Percentiles rank a stretch among this genome's conserved stretches.
phyloP scores from a whole-genome alignment of 345 rosid genomes.

The Citrus hindsii region DNA sequence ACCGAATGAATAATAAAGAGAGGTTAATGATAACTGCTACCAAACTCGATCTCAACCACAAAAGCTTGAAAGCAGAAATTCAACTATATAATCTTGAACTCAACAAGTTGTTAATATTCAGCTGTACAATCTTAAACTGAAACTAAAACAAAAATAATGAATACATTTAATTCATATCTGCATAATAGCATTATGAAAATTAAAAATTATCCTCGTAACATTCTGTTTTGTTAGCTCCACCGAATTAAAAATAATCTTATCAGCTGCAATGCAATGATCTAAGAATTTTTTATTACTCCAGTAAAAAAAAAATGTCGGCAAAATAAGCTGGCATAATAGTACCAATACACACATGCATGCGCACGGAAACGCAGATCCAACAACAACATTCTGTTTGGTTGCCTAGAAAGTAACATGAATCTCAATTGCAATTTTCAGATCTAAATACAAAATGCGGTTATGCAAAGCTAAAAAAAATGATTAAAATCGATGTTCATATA shows the following conservation, averaged over 20 bases:
- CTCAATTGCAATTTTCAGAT: slow-evolving; percentile 1
- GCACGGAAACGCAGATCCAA: slow-evolving; percentile 1
- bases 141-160: background rate
- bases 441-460: background rate
- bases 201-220: background rate
- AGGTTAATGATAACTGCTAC: too few species aligned
- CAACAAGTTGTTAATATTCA: background rate
- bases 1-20: background rate
- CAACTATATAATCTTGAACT: background rate
- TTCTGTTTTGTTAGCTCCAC: background rate
- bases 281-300: too few species aligned
- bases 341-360: background rate
- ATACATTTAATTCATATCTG: background rate
- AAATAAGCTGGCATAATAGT: background rate
- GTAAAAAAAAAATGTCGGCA: background rate
- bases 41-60: too few species aligned
- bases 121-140: background rate
- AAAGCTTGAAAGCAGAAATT: background rate
- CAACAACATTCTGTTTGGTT: background rate
- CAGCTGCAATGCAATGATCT: background rate
- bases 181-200: background rate
- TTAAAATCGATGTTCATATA: background rate
- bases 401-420: background rate
- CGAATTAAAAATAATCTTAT: background rate
- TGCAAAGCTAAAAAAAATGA: background rate